Evolutionary conservation across 1,284 basidiomycete species (phyloP), one percentile per base, ranked within the genome.

Genomic region (Neotropicomus parvogracilis): DNA sequence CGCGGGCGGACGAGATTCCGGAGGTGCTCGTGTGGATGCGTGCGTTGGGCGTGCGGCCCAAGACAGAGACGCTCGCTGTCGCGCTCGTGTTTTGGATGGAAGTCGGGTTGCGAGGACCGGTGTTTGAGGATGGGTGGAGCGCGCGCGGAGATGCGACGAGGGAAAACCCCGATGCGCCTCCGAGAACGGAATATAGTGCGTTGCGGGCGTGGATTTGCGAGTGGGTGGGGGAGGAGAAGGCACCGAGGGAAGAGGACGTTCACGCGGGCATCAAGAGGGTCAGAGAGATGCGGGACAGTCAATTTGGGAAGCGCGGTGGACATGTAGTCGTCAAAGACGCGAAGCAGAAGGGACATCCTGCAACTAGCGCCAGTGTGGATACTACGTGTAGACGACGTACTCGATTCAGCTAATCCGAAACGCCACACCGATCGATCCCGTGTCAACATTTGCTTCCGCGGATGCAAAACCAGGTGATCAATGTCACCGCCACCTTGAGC

Each of bases 11-110:
- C 0, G 81, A 88, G 60, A 83, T 93, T 29, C 82, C 89, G 0
- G 71, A 78, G n/a, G 73, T 75, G 3, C 69, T 95, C 2, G 81
- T 79, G 6, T 93, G 90, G 88, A 91, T 91, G 88, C 75, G 77
- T 3, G 70, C 70, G 17, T 59, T 90, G 13, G 65, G 66, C 0
- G 67, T 92, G 12, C 34, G 41, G 20, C 89, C 89, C 0, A 69
- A 69, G 6, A 65, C 62, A 20, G 65, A 71, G 37, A 86, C 85
- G 6, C 65, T 93, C 11, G 77, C 80, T 0, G 63, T 80, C 1
- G 81, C 83, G 19, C 62, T 94, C 45, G 78, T 83, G 42, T 78
- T 83, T 52, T 86, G 88, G 74, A 76, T 74, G 16, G 88, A 93
- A 59, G 79, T 84, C 4, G 80, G 80, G 53, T 70, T 81, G 37